These are phyloP conservation scores for Glycyrrhiza uralensis DNA, from an alignment of 306 rosid species.

Conservation along the genomic window DNA sequence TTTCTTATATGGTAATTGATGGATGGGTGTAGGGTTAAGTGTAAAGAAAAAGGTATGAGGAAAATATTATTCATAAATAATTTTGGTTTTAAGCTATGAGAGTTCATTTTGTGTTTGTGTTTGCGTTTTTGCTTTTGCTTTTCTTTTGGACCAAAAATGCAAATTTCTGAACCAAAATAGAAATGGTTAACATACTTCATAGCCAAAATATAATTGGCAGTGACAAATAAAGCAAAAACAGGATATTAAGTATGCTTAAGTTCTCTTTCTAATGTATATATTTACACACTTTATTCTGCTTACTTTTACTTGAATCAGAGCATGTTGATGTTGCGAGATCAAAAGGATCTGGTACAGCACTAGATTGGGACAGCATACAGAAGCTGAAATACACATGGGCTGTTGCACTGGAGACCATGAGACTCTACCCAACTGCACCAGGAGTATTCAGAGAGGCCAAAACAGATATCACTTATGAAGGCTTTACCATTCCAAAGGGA, in stretches of 20 bases:
- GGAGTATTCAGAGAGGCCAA: constrained; percentile 38
- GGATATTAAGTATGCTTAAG: neutral
- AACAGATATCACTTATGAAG: constrained; percentile 31
- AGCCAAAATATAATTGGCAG: neutral
- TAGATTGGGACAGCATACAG: constrained; percentile 43
- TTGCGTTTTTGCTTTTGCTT: neutral
- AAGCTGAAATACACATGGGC: constrained; percentile 49
- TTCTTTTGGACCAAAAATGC: neutral
- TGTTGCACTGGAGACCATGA: constrained; percentile 41
- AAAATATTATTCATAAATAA: too few relatives aligned
- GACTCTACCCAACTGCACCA: constrained; percentile 41
- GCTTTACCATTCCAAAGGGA: constrained; percentile 46
- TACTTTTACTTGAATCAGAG: constrained; percentile 26
- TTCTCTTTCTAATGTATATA: neutral
- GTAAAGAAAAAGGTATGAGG: too few relatives aligned
- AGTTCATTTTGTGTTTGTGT: too few relatives aligned
- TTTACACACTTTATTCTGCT: neutral
- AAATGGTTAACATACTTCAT: neutral
- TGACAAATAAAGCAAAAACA: neutral
- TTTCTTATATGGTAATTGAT: too few relatives aligned
- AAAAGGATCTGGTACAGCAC: constrained; percentile 4
- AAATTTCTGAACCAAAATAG: neutral
- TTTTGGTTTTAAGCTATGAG: neutral
- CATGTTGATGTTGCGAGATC: constrained; percentile 27
- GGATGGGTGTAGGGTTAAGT: too few relatives aligned